These are phyloP conservation scores for Boletales sp. DNA, from an alignment of 768 basidiomycete genomes.

Conservation along the genomic window DNA sequence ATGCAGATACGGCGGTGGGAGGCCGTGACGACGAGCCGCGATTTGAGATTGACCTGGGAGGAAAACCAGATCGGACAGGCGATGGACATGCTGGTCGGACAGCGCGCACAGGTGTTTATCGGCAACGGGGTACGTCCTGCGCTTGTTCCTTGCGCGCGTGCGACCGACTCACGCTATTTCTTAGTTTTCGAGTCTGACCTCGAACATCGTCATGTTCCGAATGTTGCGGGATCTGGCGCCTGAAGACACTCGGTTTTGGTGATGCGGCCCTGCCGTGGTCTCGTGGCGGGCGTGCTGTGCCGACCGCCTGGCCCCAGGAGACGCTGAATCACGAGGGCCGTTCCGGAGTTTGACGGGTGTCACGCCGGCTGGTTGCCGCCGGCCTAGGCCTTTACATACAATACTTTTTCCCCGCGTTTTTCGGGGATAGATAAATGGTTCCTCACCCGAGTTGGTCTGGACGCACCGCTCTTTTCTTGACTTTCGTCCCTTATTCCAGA, in stretches of 20 bases:
- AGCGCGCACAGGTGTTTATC: slow-evolving; percentile 60
- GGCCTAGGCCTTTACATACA: no score
- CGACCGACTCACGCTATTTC: background rate
- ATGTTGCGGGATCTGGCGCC: slow-evolving; percentile 34
- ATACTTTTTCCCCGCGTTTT: no score
- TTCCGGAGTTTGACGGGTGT: no score
- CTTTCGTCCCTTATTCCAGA: no score
- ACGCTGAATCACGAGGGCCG: no score
- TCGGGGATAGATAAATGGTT: no score
- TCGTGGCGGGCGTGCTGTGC: no score
- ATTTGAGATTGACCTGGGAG: slow-evolving; percentile 51
- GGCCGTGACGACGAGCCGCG: slow-evolving; percentile 49
- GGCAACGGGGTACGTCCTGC: slow-evolving; percentile 63
- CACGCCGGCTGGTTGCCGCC: no score
- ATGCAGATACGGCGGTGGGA: slow-evolving; percentile 40
- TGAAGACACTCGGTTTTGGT: slow-evolving; percentile 42
- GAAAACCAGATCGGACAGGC: slow-evolving; percentile 55
- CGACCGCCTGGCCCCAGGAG: no score
- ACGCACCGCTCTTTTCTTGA: no score
- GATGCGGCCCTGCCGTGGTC: background rate
- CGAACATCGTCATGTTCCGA: slow-evolving; percentile 45
- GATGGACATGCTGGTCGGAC: slow-evolving; percentile 66
- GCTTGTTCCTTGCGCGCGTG: background rate
- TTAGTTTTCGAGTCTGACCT: slow-evolving; percentile 48
- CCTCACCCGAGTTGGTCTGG: no score